Conservation (phyloP, 805 yeast genomes). For the Wickerhamiella hasegawae region DNA sequence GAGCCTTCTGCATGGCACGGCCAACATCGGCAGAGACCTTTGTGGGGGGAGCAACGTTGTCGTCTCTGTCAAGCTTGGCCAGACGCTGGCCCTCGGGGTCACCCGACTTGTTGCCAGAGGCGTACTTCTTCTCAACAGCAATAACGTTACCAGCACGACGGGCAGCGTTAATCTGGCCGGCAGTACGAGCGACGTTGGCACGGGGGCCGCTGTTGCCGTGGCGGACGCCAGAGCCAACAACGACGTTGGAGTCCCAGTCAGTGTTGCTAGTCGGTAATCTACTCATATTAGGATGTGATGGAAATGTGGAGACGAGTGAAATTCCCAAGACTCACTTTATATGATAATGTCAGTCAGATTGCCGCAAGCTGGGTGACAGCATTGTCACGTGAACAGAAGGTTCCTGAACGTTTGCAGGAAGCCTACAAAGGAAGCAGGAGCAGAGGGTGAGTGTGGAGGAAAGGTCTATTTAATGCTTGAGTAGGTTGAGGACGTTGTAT, state of each 20-base stretch:
- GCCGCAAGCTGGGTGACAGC: too few species aligned
- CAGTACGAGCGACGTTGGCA: constrained; percentile 64
- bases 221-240: constrained; percentile 80
- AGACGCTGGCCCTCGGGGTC: constrained; percentile 87
- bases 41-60: constrained; percentile 84
- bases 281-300: too few species aligned
- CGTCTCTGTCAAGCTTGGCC: constrained; percentile 83
- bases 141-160: constrained; percentile 82
- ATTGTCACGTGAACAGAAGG: too few species aligned
- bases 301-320: too few species aligned
- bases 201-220: constrained; percentile 82
- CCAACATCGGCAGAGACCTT: constrained; percentile 78
- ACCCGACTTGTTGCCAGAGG: constrained; percentile 41
- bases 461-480: too few species aligned
- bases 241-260: constrained; percentile 87
- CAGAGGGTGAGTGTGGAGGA: too few species aligned
- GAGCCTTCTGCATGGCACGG: constrained; percentile 66
- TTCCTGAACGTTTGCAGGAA: too few species aligned
- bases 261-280: constrained; percentile 13
- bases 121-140: constrained; percentile 86
- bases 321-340: too few species aligned
- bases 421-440: too few species aligned
- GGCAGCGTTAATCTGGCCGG: constrained; percentile 76
- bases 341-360: too few species aligned
- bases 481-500: too few species aligned